Percentiles rank a stretch among this genome's conserved stretches.
Evolutionary conservation across 805 yeast species (phyloP).

Genomic region (Saturnispora besseyi): DNA sequence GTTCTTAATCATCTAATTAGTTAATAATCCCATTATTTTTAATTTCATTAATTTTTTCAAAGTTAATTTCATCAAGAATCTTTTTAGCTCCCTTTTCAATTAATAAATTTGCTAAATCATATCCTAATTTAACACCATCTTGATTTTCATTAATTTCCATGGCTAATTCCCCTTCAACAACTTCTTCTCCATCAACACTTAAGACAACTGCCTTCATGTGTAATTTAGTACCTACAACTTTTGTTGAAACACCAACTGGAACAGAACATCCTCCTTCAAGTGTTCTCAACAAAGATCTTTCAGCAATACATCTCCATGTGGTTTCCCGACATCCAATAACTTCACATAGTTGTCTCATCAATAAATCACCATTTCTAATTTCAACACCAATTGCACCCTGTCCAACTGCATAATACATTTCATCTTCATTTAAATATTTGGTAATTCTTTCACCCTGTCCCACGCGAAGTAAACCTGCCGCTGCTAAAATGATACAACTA

Average conservation of each 20-base stretch:
- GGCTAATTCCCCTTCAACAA: slow-evolving; percentile 48
- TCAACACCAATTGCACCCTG: slow-evolving; percentile 97
- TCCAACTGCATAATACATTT: slow-evolving; percentile 96
- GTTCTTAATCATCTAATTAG: background rate
- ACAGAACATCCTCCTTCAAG: slow-evolving; percentile 98
- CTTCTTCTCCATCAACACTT: slow-evolving; percentile 69
- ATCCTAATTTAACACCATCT: slow-evolving; percentile 69
- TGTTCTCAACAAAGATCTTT: slow-evolving; percentile 75
- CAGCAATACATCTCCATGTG: slow-evolving; percentile 74
- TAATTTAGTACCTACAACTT: slow-evolving; percentile 34
- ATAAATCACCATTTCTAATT: slow-evolving; percentile 60
- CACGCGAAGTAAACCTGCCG: slow-evolving; percentile 80
- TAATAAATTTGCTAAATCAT: slow-evolving; percentile 55
- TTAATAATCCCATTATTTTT: slow-evolving; percentile 27
- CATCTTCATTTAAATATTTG: slow-evolving; percentile 55
- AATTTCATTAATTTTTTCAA: slow-evolving; percentile 46
- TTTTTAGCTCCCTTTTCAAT: slow-evolving; percentile 71
- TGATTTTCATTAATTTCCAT: slow-evolving; percentile 30
- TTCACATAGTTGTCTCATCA: slow-evolving; percentile 49
- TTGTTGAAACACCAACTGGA: slow-evolving; percentile 81
- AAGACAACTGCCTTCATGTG: slow-evolving; percentile 65
- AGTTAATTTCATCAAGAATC: slow-evolving; percentile 73
- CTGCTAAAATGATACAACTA: slow-evolving; percentile 75
- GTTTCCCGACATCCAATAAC: slow-evolving; percentile 59
- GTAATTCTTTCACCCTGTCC: slow-evolving; percentile 73